Evolutionary conservation across 2,329 filamentous ascomycete genomes (phyloP), one percentile per base, ranked within the genome.

Genomic region (Beauveria varroae): DNA sequence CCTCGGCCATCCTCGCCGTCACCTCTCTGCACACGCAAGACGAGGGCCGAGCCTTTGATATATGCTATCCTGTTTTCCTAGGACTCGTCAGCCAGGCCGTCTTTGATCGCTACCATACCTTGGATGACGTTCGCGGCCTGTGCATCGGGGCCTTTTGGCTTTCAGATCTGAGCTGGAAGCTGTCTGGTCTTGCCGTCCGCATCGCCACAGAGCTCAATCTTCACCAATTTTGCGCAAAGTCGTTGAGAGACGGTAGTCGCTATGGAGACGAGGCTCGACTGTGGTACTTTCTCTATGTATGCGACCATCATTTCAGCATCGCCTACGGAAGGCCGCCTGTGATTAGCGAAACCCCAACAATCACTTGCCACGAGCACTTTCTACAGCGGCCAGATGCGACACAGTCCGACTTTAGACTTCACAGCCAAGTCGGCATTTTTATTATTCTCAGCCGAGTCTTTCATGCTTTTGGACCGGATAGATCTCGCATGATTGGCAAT

Each of bases 141-240:
- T 86, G 82, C 63, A 81, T 87, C 26, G 85, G 81, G 4, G 83
- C 85, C 1, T 87, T 87, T 65, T 88, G 84, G 83, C 74, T 87
- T 1, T 82, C 81, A 0, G 84, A 87, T 59, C 65, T 77, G 20
- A 75, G 73, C 60, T 77, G 73, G 82, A 86, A 85, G 64, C 73
- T 88, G 1, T 84, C 81, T 3, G 84, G 84, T 0, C 77, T 82
- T 65, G 82, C 82, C 0, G 81, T 85, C 1, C 77, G 82, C 26
- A 83, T 84, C 58, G 81, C 82, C 4, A 84, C 82, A 0, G 82
- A 85, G 66, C 72, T 85, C 53, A 81, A 82, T 40, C 72, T 85
- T 3, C 81, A 84, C 65, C 80, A 81, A 62, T 80, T 76, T 60
- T 81, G 79, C 61, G 75, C 78, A 51, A 79, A 79, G 65, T 74